Evolutionary conservation across 768 basidiomycete genomes (phyloP).

Genomic region (Lactarius evosmus): DNA sequence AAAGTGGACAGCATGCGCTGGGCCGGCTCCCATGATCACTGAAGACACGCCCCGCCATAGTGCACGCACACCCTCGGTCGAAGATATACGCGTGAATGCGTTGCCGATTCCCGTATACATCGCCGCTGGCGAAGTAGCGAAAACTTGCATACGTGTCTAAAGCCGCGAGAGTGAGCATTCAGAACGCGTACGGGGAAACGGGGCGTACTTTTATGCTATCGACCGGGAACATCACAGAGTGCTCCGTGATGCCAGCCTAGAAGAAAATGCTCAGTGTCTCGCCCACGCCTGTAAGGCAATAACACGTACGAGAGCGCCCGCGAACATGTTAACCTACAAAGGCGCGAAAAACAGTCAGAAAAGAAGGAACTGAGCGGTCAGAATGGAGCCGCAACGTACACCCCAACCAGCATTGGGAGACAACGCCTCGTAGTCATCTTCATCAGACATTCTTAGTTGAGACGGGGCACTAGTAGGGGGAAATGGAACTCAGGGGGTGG

Average conservation of each 20-base stretch:
- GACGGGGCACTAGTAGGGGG: background rate
- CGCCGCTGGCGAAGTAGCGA: conserved; percentile 78
- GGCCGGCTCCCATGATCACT: conserved; percentile 94
- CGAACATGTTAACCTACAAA: conserved; percentile 88
- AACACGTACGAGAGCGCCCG: conserved; percentile 83
- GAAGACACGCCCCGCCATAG: conserved; percentile 97
- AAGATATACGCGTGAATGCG: conserved; percentile 87
- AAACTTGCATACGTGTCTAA: conserved; percentile 99
- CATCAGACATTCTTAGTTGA: conserved; percentile 42
- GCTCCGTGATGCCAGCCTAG: conserved; percentile 97
- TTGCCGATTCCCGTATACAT: conserved; percentile 89
- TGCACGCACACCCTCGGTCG: conserved; percentile 87
- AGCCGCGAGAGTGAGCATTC: background rate
- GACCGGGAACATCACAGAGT: conserved; percentile 97
- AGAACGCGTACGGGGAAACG: too few relatives aligned
- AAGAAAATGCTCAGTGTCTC: conserved; percentile 10
- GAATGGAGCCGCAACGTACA: conserved; percentile 40
- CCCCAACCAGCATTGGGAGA: conserved; percentile 78
- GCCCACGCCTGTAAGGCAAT: background rate
- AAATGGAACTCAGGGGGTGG: background rate
- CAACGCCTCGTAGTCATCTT: conserved; percentile 61
- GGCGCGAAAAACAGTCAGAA: conserved; percentile 20
- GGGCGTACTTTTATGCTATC: conserved; percentile 92
- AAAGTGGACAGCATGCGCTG: conserved; percentile 97
- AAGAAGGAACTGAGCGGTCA: background rate